Evolutionary conservation across 2,329 filamentous ascomycete genomes (phyloP), one percentile per base, ranked within the genome.

Genomic region (Bipolaris sorokiniana): DNA sequence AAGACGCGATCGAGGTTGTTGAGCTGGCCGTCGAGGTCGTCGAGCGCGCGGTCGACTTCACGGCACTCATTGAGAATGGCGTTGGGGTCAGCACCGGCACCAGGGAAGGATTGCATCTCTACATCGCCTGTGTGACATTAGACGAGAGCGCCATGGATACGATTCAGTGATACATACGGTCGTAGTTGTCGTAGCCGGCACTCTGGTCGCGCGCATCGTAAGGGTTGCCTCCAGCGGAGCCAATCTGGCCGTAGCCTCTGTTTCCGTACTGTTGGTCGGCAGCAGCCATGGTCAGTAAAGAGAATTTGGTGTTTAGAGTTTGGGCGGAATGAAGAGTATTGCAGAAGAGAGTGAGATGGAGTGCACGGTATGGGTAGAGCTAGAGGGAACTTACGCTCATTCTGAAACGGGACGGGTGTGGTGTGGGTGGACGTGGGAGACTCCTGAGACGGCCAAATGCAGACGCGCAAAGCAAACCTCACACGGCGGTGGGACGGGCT

Each of bases 51-150:
- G 75, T 92, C 89, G 74, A 97, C 90, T 44, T 91, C 87, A 57
- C 87, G 86, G 79, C 91, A 95, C 76, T 95, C 89, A 79, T 96
- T 91, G 58, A 97, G 84, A 65, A 96, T 90, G 54, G 86, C 86
- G 73, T 91, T 92, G 41, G 90, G 87, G 75, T 92, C 69, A 41
- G 68, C 69, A 63, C 65, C 49, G 4, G 41, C 54, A 37, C 47
- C 54, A 37, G 67, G 47, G 62, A 90, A 83, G 11, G 88, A 83
- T 45, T 85, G 84, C 88, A 92, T 90, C 78, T 93, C 90, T 66
- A 91, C 52, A 26, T 52, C 86, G 48, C 64, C 73, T 74, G 65
- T 18, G 38, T 23, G n/a, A 42, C 51, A 63, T 70, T 57, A 71
- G 65, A 53, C 40, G 50, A 18, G 64, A 15, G 53, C 16, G 26